phyloP scores from a whole-genome alignment of 2,329 filamentous ascomycete species.

The Penicillium expansum region DNA sequence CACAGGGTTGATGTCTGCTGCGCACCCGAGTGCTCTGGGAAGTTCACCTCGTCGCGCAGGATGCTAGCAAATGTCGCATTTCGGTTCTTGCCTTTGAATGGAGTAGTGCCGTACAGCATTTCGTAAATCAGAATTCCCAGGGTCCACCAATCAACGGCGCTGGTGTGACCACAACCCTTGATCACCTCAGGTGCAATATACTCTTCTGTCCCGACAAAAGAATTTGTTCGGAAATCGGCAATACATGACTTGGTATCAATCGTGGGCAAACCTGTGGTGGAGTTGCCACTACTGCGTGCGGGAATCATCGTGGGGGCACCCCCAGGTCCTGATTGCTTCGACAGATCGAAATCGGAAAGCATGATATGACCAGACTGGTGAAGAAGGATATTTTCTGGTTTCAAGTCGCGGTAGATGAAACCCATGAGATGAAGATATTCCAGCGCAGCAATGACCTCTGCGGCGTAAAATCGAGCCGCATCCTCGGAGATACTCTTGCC shows the following conservation, averaged over 20 bases:
- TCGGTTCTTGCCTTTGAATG: conserved; percentile 98
- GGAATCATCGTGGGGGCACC: conserved; percentile 98
- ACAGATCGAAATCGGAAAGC: conserved; percentile 97
- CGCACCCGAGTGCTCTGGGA: conserved; percentile 80
- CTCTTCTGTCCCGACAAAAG: conserved; percentile 96
- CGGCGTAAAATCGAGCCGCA: conserved; percentile 94
- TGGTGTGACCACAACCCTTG: conserved; percentile 96
- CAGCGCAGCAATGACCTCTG: conserved; percentile 91
- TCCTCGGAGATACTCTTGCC: conserved; percentile 98
- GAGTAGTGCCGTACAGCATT: conserved; percentile 97
- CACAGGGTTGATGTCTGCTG: conserved; percentile 91
- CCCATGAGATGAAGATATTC: conserved; percentile 99
- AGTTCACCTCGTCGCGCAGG: conserved; percentile 88
- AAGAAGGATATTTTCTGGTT: conserved; percentile 94
- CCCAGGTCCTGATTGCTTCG: conserved; percentile 93
- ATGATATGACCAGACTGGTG: conserved; percentile 99
- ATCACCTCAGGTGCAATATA: conserved; percentile 99
- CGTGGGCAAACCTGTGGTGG: conserved; percentile 82
- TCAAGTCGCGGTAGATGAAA: conserved; percentile 97
- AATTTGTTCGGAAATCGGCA: conserved; percentile 96
- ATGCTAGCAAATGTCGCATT: conserved; percentile 99
- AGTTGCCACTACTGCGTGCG: conserved; percentile 74
- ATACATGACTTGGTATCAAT: conserved; percentile 99
- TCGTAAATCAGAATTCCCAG: conserved; percentile 96
- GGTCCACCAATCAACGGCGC: conserved; percentile 99